Percentiles rank a stretch among this genome's conserved stretches.
Evolutionary conservation across 2,329 filamentous ascomycete species (phyloP).

Genomic region (Aureobasidium leucospermi): DNA sequence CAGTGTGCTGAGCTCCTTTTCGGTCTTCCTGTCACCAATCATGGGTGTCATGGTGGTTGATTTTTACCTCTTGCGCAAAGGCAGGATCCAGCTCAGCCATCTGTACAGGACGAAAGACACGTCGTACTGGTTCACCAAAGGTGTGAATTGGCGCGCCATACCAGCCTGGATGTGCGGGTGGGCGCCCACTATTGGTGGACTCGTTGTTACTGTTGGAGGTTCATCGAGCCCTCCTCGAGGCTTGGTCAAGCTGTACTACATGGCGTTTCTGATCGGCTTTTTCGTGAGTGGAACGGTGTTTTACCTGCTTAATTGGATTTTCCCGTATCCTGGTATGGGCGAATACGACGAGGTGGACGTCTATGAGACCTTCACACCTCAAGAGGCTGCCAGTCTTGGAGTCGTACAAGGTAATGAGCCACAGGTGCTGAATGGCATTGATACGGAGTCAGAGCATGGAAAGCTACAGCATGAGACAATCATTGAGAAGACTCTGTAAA

Average conservation of each 20-base stretch:
- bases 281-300: conserved; percentile 14
- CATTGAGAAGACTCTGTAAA: not conserved
- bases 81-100: conserved; percentile 30
- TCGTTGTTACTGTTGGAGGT: conserved; percentile 31
- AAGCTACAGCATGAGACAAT: not conserved
- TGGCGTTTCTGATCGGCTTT: conserved; percentile 39
- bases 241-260: conserved; percentile 41
- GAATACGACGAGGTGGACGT: conserved; percentile 38
- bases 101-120: conserved; percentile 31
- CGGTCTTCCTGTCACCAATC: conserved; percentile 34
- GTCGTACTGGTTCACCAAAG: conserved; percentile 38
- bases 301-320: conserved; percentile 29
- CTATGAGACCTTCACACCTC: conserved; percentile 39
- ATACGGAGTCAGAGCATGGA: not conserved
- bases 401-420: conserved; percentile 25
- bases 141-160: conserved; percentile 38
- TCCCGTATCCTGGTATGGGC: conserved; percentile 34
- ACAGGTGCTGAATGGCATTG: not conserved
- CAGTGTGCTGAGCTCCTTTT: conserved; percentile 35
- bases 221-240: conserved; percentile 29
- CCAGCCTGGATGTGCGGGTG: conserved; percentile 39
- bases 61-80: conserved; percentile 31
- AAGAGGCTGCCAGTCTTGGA: conserved; percentile 36
- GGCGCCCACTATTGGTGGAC: conserved; percentile 37
- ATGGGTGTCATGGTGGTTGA: conserved; percentile 34